A percentile compares a stretch with the other conserved stretches of the same genome.
phyloP scores from a whole-genome alignment of 257 asterid genomes.

The Nicotiana sylvestris region DNA sequence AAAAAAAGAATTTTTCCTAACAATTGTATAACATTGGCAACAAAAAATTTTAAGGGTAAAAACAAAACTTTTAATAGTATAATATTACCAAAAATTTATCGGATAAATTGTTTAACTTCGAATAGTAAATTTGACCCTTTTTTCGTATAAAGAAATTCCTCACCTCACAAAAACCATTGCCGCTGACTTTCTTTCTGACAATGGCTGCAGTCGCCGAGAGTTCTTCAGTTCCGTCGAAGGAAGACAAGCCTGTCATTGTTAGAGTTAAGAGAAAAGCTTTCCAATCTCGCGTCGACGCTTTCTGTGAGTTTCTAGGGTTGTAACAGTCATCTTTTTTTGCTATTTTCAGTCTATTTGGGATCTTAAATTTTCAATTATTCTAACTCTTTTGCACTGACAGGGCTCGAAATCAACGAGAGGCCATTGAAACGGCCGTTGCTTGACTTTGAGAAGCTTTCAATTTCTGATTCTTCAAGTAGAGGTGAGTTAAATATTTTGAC shows the following conservation, averaged over 20 bases:
- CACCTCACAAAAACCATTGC: background rate
- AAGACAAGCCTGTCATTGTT: constrained; percentile 64
- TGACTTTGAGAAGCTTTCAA: constrained; percentile 64
- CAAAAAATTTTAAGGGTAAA: background rate
- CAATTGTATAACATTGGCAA: background rate
- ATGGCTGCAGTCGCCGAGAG: constrained; percentile 43
- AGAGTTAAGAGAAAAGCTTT: constrained; percentile 77
- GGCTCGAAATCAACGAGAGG: constrained; percentile 86
- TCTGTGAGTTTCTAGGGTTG: constrained; percentile 44
- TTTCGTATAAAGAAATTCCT: background rate
- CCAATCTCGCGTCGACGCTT: constrained; percentile 62
- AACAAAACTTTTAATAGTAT: background rate
- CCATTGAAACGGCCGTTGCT: constrained; percentile 64
- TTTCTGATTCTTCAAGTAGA: constrained; percentile 56
- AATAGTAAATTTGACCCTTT: background rate
- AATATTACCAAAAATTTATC: background rate
- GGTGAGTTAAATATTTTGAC: constrained; percentile 28
- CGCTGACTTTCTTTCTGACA: background rate
- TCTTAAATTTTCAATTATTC: background rate
- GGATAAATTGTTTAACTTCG: background rate
- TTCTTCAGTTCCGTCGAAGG: constrained; percentile 31
- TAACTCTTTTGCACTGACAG: constrained; percentile 21
- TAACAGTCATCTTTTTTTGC: background rate
- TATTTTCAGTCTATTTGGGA: background rate
- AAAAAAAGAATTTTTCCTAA: background rate